Percentiles rank a stretch among this genome's conserved stretches.
These are phyloP conservation scores for Sporothrix curviconia DNA, from an alignment of 2,329 filamentous ascomycete species.

Conservation along the genomic window DNA sequence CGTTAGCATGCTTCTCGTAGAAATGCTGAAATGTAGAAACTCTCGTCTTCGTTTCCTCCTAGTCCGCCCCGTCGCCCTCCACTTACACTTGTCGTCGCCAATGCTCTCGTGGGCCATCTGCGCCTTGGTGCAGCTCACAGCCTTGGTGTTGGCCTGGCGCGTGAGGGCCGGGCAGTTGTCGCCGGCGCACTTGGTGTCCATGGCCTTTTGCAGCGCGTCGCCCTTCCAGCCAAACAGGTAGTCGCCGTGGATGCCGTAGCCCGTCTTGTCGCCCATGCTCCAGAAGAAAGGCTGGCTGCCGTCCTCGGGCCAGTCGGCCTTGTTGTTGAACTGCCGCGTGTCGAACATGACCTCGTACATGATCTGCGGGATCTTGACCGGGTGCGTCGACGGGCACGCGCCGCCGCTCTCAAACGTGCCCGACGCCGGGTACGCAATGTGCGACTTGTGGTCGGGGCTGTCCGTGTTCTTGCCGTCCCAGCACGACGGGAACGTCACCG, in stretches of 20 bases:
- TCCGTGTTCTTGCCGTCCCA: constrained; percentile 41
- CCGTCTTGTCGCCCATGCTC: constrained; percentile 21
- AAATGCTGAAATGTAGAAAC: not conserved
- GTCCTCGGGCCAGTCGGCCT: constrained; percentile 30
- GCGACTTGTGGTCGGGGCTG: constrained; percentile 34
- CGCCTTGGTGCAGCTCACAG: constrained; percentile 20
- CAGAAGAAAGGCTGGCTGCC: constrained; percentile 28
- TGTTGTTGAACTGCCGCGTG: constrained; percentile 28
- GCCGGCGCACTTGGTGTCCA: constrained; percentile 21
- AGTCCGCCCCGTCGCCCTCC: not conserved
- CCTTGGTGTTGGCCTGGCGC: constrained; percentile 21
- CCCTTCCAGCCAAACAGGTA: constrained; percentile 23
- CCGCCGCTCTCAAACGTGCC: no score
- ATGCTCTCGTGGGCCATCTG: constrained; percentile 21
- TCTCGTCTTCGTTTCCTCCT: not conserved
- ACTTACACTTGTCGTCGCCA: constrained; percentile 19
- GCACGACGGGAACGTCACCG: constrained; percentile 36
- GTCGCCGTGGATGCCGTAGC: constrained; percentile 22
- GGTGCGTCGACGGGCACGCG: no score
- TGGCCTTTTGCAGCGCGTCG: constrained; percentile 20
- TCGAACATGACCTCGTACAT: constrained; percentile 23
- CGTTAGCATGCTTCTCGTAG: constrained; percentile 8
- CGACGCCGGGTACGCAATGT: no score
- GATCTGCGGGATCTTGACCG: no score
- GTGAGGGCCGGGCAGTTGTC: constrained; percentile 21